These are phyloP conservation scores for Condylostoma magnum DNA, from an alignment of 169 alveolate genomes.

Conservation along the genomic window DNA sequence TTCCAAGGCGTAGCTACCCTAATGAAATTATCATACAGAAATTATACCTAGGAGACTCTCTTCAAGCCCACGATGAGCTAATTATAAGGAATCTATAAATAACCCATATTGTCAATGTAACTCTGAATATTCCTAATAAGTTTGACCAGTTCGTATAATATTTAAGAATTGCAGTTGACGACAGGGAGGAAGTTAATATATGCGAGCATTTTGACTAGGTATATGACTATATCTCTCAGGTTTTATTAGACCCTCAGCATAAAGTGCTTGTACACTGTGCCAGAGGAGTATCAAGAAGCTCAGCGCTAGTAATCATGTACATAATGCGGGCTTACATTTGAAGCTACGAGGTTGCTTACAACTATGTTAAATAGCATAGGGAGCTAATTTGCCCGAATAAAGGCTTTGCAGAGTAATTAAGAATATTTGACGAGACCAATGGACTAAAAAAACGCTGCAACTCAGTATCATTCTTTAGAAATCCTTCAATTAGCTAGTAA, in stretches of 20 bases:
- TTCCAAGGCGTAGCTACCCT: constrained; percentile 9
- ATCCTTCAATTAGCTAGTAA: no score
- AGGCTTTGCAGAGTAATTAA: constrained; percentile 19
- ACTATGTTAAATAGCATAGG: constrained; percentile 12
- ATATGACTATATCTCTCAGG: background rate
- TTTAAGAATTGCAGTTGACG: constrained; percentile 3
- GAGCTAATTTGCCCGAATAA: constrained; percentile 1
- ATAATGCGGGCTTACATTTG: background rate
- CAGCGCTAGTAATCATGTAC: constrained; percentile 39
- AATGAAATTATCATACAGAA: background rate
- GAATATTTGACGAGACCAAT: no score
- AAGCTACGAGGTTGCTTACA: constrained; percentile 3
- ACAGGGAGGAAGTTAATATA: background rate
- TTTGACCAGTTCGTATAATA: background rate
- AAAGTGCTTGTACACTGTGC: constrained; percentile 50
- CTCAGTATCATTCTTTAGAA: no score
- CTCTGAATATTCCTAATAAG: background rate
- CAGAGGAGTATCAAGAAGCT: constrained; percentile 45
- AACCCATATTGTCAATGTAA: constrained; percentile 17
- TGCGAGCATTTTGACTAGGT: constrained; percentile 6
- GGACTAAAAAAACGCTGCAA: no score
- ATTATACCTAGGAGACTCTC: constrained; percentile 6
- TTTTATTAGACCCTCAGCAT: background rate
- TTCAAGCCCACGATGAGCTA: constrained; percentile 3
- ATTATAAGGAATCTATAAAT: background rate